Percentiles rank a stretch among this genome's conserved stretches.
phyloP scores from a whole-genome alignment of 1,284 basidiomycete genomes.

The Malassezia furfur region DNA sequence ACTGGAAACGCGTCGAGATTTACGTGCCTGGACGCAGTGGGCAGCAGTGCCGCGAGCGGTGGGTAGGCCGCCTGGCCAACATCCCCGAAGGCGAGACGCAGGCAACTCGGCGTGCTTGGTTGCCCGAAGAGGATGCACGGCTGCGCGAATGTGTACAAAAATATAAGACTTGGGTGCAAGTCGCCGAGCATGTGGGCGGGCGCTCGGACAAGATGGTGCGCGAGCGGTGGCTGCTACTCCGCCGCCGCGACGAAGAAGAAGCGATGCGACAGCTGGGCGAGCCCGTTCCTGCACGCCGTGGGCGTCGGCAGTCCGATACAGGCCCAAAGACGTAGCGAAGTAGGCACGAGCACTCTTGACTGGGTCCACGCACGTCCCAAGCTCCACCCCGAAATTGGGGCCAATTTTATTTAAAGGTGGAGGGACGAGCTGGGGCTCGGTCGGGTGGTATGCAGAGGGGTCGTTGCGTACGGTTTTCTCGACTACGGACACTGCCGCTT shows the following conservation, averaged over 20 bases:
- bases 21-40: slow-evolving; percentile 12
- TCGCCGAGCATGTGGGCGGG: slow-evolving; percentile 13
- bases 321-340: neutral
- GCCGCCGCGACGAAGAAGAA: slow-evolving; percentile 14
- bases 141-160: slow-evolving; percentile 11
- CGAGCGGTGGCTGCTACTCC: slow-evolving; percentile 17
- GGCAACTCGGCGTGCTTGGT: slow-evolving; percentile 13
- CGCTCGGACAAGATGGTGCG: slow-evolving; percentile 19
- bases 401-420: too few species aligned
- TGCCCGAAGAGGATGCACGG: slow-evolving; percentile 16
- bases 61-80: slow-evolving; percentile 18
- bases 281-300: neutral
- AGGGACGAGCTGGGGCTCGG: too few species aligned
- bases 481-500: neutral
- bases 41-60: slow-evolving; percentile 19
- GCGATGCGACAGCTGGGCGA: neutral
- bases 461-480: too few species aligned
- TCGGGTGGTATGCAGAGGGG: too few species aligned
- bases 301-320: neutral
- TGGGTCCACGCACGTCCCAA: too few species aligned
- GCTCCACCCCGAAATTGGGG: too few species aligned
- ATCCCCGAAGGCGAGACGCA: slow-evolving; percentile 17
- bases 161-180: slow-evolving; percentile 18
- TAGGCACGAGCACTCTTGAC: too few species aligned
- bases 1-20: slow-evolving; percentile 19